Evolutionary conservation across 495 filamentous ascomycete species (phyloP), one percentile per base, ranked within the genome.

Genomic region (Letharia lupina): DNA sequence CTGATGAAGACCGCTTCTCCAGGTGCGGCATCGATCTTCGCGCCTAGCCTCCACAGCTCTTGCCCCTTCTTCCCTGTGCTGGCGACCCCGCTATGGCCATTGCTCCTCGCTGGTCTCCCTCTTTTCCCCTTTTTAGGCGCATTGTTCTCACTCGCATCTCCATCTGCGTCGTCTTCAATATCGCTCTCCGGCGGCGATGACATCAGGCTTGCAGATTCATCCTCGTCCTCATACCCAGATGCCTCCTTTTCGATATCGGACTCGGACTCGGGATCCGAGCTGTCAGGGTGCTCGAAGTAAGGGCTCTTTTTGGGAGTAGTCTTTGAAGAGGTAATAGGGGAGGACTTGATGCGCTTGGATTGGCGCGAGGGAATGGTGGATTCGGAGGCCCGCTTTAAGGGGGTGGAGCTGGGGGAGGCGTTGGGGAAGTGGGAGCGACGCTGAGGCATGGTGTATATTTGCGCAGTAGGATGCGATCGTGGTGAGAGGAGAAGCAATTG

Each of bases 1-100:
- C 86, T 82, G 69, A 91, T 87, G 70, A 91, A 84, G 16, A 89
- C 77, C 67, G 86, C 81, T 66, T 82, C 84, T 5, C 85, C 86
- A 15, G 85, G 85, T 12, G 77, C 82, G n/a, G 86, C 72, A 3
- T 82, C 80, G 31, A 78, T 77, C 57, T 79, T 84, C 50, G 84
- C 81, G 7, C 84, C 85, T 67, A 79, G 77, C 67, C 80, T 76
- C 84, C 83, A 86, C 11, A 85, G 71, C 64, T 87, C 83, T 70
- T 83, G 76, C 20, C 77, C 76, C 70, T 79, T 78, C 60, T 71
- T 59, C 40, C 60, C 64, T 42, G 41, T 65, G 39, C 44, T 45
- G 42, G 61, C 52, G n/a, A 54, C 63, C 9, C 31, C n/a, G 16
- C 70, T 48, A 47, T 68, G 66, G 45, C 44, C 64, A 39, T 48